Conservation (phyloP, 495 filamentous ascomycete genomes). For the Parmelia sp. region DNA sequence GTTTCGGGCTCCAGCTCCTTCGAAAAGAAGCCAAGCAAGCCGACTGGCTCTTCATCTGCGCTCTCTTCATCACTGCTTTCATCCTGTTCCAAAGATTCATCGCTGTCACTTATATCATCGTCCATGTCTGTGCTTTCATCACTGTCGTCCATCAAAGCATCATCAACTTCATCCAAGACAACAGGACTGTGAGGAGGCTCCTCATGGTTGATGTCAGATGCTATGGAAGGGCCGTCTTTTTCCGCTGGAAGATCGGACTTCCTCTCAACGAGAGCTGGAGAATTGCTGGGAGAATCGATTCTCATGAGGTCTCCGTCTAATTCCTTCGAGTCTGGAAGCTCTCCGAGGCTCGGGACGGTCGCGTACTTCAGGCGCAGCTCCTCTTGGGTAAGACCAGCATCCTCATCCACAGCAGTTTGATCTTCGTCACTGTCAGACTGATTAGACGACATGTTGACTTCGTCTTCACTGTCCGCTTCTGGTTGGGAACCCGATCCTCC, state of each 20-base stretch:
- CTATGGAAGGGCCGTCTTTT: background rate
- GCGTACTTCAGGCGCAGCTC: conserved; percentile 76
- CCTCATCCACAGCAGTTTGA: conserved; percentile 50
- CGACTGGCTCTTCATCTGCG: conserved; percentile 44
- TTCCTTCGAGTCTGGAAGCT: background rate
- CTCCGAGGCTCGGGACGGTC: conserved; percentile 45
- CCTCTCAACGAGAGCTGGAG: conserved; percentile 1
- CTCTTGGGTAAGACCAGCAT: conserved; percentile 71
- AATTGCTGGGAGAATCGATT: background rate
- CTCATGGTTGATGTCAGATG: background rate
- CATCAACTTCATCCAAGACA: conserved; percentile 61
- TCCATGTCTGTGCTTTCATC: conserved; percentile 89
- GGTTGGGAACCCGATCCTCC: conserved; percentile 34
- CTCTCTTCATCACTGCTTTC: conserved; percentile 48
- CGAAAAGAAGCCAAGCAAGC: conserved; percentile 55
- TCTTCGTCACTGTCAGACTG: conserved; percentile 52
- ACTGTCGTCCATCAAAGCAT: conserved; percentile 61
- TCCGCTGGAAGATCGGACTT: background rate
- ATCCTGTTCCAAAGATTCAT: conserved; percentile 45
- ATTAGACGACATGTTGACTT: conserved; percentile 67
- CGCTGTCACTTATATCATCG: conserved; percentile 61
- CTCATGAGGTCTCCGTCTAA: background rate
- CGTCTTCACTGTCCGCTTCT: conserved; percentile 42
- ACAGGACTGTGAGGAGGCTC: conserved; percentile 4
- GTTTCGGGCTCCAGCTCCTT: conserved; percentile 33